These are phyloP conservation scores for Microbotryum silenes-acaulis DNA, from an alignment of 1,284 basidiomycete genomes.

Conservation along the genomic window DNA sequence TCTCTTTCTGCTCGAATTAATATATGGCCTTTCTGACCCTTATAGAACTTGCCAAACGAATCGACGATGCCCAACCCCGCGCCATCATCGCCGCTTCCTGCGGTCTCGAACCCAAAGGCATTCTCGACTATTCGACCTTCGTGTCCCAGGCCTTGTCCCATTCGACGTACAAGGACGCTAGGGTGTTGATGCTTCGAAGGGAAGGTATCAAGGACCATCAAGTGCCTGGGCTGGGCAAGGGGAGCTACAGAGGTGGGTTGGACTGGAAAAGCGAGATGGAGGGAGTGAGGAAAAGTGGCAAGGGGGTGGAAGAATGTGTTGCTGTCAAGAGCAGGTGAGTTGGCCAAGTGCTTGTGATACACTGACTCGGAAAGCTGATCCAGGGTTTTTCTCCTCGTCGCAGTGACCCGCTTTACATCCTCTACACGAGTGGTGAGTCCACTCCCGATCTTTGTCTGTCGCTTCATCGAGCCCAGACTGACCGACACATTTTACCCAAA, in stretches of 20 bases:
- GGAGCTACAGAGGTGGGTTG: slow-evolving; percentile 28
- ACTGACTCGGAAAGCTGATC: too few relatives aligned
- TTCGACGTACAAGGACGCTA: slow-evolving; percentile 32
- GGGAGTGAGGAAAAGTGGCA: slow-evolving; percentile 19
- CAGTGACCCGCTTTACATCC: slow-evolving; percentile 33
- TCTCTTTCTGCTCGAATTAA: background rate
- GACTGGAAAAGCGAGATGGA: slow-evolving; percentile 35
- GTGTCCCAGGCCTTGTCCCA: slow-evolving; percentile 34
- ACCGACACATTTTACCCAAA: too few relatives aligned
- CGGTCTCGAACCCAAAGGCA: slow-evolving; percentile 37
- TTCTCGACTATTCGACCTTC: slow-evolving; percentile 37
- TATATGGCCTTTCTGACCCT: too few relatives aligned
- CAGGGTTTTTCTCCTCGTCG: too few relatives aligned
- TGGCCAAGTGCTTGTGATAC: too few relatives aligned
- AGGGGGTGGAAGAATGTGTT: slow-evolving; percentile 33
- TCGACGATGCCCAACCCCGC: slow-evolving; percentile 34
- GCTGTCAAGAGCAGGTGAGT: slow-evolving; percentile 4
- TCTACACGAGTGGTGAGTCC: slow-evolving; percentile 31
- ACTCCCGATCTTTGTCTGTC: background rate
- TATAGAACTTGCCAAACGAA: slow-evolving; percentile 37
- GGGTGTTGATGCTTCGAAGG: slow-evolving; percentile 31
- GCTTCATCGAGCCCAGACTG: slow-evolving; percentile 8
- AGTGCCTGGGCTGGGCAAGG: slow-evolving; percentile 20
- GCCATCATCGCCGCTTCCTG: slow-evolving; percentile 36
- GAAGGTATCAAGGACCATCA: slow-evolving; percentile 34